Evolutionary conservation across 2,329 filamentous ascomycete species (phyloP).

Genomic region (Allantophomopsis lycopodina): DNA sequence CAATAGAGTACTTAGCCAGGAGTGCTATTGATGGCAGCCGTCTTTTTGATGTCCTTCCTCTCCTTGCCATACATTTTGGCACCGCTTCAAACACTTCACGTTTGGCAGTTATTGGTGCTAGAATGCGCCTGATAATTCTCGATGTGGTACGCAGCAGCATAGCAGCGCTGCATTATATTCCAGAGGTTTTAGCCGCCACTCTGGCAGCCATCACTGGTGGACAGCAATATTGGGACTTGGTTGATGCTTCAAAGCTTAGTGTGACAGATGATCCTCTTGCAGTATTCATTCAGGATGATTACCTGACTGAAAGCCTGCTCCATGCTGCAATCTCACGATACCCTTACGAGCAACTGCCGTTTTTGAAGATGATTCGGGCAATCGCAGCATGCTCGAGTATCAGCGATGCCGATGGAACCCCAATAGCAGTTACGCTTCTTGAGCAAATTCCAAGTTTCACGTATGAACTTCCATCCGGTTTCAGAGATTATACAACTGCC

Average conservation of each 20-base stretch:
- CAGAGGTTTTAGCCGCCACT: constrained; percentile 18
- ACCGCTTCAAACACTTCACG: constrained; percentile 23
- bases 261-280: constrained; percentile 21
- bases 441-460: constrained; percentile 63
- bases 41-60: constrained; percentile 31
- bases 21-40: constrained; percentile 28
- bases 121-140: constrained; percentile 20
- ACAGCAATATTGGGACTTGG: constrained; percentile 17
- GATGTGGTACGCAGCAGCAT: constrained; percentile 16
- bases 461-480: constrained; percentile 57
- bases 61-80: constrained; percentile 27
- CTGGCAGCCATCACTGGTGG: constrained; percentile 15
- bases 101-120: constrained; percentile 17
- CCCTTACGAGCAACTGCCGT: constrained; percentile 73
- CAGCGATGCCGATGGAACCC: constrained; percentile 20
- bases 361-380: constrained; percentile 57
- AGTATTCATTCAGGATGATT: constrained; percentile 32
- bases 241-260: constrained; percentile 8
- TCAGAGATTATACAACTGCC: constrained; percentile 62
- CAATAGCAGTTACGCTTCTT: constrained; percentile 47
- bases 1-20: constrained; percentile 29
- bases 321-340: constrained; percentile 62
- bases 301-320: constrained; percentile 33
- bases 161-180: constrained; percentile 18
- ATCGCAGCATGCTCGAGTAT: constrained; percentile 35